Evolutionary conservation across 1,284 basidiomycete species (phyloP), one percentile per base, ranked within the genome.

Genomic region (Cryptococcus sp.): DNA sequence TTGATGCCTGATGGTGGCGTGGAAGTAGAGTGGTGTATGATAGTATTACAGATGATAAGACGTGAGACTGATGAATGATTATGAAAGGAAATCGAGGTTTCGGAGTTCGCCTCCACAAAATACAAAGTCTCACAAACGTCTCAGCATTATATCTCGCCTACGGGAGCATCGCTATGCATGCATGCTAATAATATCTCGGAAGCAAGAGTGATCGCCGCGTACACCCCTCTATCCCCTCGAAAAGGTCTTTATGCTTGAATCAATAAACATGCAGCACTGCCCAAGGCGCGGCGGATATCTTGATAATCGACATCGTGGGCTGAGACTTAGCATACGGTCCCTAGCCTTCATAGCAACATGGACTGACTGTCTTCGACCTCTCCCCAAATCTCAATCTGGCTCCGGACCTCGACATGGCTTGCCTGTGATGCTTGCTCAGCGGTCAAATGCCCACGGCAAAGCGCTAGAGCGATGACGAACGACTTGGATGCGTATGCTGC

Each of bases 221-320:
- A 11, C 28, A 28, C 11, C 28, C 4, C 28, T 28, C 5, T 11
- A 4, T 28, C 28, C 28, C 28, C n/a, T n/a, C n/a, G n/a, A 28
- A 28, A 11, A 28, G 28, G 5, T 40, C 37, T 10, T 45, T 57
- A 66, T 25, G 55, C 56, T 50, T 69, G 67, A 34, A 69, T 56
- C 2, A 84, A 66, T 18, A 84, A 60, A 60, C 82, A 82, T 16
- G 83, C 81, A 31, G 84, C 88, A 64, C 89, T 91, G 19, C 88
- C 91, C 10, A 98, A 78, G 54, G 91, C 87, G 59, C 88, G 79
- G 57, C 96, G 81, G 54, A 97, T 81, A 72, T 98, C 94, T 57
- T 96, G 88, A 73, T 90, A 88, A 75, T 98, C 94, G 42, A 98
- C 94, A 72, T 97, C 92, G 69, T 96, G 92, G 23, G 91, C 91